phyloP scores from a whole-genome alignment of 805 yeast genomes.

The Priceomyces haplophilus region DNA sequence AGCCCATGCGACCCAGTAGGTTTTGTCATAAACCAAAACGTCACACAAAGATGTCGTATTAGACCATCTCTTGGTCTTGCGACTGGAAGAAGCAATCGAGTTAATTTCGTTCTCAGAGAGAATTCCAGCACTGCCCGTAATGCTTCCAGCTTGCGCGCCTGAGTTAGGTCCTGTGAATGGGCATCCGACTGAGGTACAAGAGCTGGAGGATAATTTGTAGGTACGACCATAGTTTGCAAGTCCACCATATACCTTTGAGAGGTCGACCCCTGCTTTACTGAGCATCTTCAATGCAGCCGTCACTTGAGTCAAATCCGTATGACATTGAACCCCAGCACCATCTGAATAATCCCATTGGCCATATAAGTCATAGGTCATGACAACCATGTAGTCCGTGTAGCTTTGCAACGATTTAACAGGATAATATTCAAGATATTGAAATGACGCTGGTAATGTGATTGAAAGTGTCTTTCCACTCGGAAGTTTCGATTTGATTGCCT shows the following conservation, averaged over 20 bases:
- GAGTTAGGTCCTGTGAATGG: slow-evolving; percentile 10
- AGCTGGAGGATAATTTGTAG: slow-evolving; percentile 8
- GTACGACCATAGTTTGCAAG: slow-evolving; percentile 20
- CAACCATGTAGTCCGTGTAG: slow-evolving; percentile 15
- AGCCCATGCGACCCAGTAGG: slow-evolving; percentile 17
- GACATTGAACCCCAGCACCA: slow-evolving; percentile 12
- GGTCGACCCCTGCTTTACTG: slow-evolving; percentile 17
- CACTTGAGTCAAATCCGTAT: slow-evolving; percentile 11
- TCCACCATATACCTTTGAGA: slow-evolving; percentile 18
- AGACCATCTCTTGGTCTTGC: slow-evolving; percentile 11
- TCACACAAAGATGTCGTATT: slow-evolving; percentile 15
- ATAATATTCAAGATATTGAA: slow-evolving; percentile 13
- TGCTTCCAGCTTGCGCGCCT: slow-evolving; percentile 10
- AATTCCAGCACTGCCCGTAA: slow-evolving; percentile 12
- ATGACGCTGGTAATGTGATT: slow-evolving; percentile 17
- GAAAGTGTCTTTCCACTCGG: slow-evolving; percentile 13
- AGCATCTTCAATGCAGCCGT: slow-evolving; percentile 12
- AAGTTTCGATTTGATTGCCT: slow-evolving; percentile 10
- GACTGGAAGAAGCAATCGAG: slow-evolving; percentile 7
- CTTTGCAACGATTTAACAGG: slow-evolving; percentile 15
- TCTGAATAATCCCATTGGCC: slow-evolving; percentile 13
- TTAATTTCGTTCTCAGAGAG: slow-evolving; percentile 14
- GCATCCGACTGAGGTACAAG: slow-evolving; percentile 14
- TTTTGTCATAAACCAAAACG: slow-evolving; percentile 13
- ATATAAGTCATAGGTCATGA: slow-evolving; percentile 17